Percentiles rank a stretch among this genome's conserved stretches.
Conservation (phyloP, 495 filamentous ascomycete genomes). For the Thozetella sp. region DNA sequence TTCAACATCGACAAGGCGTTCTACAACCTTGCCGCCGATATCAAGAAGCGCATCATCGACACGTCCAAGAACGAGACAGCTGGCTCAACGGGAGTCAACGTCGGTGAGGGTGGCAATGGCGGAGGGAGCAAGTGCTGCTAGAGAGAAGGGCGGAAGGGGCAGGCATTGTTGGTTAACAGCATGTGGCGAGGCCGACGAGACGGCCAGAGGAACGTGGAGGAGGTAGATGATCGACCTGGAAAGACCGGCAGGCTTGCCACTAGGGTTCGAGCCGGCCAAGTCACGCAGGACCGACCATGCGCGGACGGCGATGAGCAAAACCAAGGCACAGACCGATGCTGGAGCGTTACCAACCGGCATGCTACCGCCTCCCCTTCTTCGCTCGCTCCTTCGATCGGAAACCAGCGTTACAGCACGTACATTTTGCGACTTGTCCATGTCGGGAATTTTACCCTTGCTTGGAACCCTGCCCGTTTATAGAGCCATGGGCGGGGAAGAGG, state of each 20-base stretch:
- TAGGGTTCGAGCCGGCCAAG: no score
- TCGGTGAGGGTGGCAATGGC: slow-evolving; percentile 62
- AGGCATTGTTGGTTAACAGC: neutral
- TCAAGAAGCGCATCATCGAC: slow-evolving; percentile 94
- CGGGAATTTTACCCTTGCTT: neutral
- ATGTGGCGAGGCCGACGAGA: slow-evolving; percentile 3
- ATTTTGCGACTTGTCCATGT: neutral
- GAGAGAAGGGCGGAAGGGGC: slow-evolving; percentile 10
- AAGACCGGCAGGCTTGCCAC: no score
- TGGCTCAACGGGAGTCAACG: slow-evolving; percentile 67
- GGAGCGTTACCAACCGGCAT: neutral
- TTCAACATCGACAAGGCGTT: slow-evolving; percentile 99
- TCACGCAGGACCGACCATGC: neutral
- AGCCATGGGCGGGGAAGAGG: slow-evolving; percentile 3
- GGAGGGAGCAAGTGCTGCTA: slow-evolving; percentile 89
- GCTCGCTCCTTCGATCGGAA: neutral
- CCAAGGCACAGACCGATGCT: neutral
- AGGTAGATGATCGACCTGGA: neutral
- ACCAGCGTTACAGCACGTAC: neutral
- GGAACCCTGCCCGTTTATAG: slow-evolving; percentile 6
- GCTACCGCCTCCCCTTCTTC: no score
- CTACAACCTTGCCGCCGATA: slow-evolving; percentile 91
- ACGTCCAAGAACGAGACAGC: slow-evolving; percentile 77
- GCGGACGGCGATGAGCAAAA: neutral
- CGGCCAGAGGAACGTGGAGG: slow-evolving; percentile 10